phyloP scores from a whole-genome alignment of 352 stramenopile genomes.

The Albugo laibachii region DNA sequence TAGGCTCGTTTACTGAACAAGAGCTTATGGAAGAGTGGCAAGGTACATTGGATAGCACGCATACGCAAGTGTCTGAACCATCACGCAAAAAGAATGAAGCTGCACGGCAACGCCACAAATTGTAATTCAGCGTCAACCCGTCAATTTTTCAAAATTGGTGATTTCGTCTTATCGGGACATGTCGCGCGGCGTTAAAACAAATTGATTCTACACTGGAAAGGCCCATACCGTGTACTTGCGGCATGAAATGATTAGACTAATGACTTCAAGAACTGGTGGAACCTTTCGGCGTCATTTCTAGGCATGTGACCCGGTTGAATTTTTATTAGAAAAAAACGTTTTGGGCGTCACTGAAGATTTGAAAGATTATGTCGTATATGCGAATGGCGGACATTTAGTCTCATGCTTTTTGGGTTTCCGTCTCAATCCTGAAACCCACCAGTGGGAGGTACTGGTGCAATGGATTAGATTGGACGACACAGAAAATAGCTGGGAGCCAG shows the following conservation, averaged over 20 bases:
- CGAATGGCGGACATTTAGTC: constrained; percentile 4
- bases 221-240: not conserved
- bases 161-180: constrained; percentile 3
- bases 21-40: not conserved
- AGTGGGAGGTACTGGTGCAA: constrained; percentile 9
- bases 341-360: constrained; percentile 4
- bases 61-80: not conserved
- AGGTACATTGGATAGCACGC: not conserved
- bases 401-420: constrained; percentile 3
- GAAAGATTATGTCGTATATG: constrained; percentile 3
- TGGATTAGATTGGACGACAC: constrained; percentile 11
- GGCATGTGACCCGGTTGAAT: constrained; percentile 1
- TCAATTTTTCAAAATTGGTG: constrained; percentile 2
- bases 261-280: constrained; percentile 4
- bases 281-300: not conserved
- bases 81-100: not conserved
- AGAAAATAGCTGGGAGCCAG: constrained; percentile 9
- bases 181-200: constrained; percentile 2
- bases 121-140: not conserved
- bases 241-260: constrained; percentile 1
- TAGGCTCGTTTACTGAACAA: not conserved
- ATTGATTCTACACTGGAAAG: constrained; percentile 2
- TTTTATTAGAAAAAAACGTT: constrained; percentile 3
- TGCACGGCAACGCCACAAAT: not conserved
- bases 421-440: constrained; percentile 1